Base-by-base conservation (phyloP, 257 asterid genomes). In the Petrea volubilis region DNA sequence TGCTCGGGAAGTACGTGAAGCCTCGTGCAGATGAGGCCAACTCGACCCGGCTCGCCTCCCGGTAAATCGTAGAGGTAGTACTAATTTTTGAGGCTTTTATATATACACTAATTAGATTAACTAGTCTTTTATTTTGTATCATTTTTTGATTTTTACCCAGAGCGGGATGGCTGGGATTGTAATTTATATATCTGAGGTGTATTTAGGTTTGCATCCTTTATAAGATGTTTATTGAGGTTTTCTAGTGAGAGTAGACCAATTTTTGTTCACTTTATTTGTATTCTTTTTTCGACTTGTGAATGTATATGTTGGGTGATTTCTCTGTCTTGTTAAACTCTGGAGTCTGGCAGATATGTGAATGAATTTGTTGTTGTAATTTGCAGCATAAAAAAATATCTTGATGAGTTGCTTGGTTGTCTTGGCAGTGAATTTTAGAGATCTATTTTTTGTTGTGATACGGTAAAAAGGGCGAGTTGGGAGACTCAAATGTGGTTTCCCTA, bases 1-100 rank as follows among this genome's bases (percentile, higher is more conserved):
- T 81, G 11, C 27, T 95, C 7, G 99, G 99, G 29, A 92, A 85
- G 80, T 95, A 85, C 24, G 90, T 95, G 68, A 95, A 88, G 80
- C 99, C 99, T 17, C 75, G 52, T 7, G 91, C 70, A 1, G 96
- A 85, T 27, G 93, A 84, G 25, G 64, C 76, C 24, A 92, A 88
- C 79, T 49, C 88, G 17, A 88, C 88, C 0, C 29, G 17, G 17
- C 36, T 64, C 9, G 34, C 52, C 72, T 34, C 72, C 62, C 38
- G 21, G 6, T 50, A 64, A 51, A 74, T 51, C 64, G 11, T 38
- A 1, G 75, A 82, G 78, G 69, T 88, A 87, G 88, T 61, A 43
- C 43, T 38, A 38, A 38, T 38, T 15, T 65, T 65, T 56, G 29
- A 58, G 9, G 43, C 2, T 1, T 5, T 5, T 5, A 7, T 3